Percentiles rank a stretch among this genome's conserved stretches.
Evolutionary conservation across 1,139 yeast genomes (phyloP).

Genomic region (Diutina sp.): DNA sequence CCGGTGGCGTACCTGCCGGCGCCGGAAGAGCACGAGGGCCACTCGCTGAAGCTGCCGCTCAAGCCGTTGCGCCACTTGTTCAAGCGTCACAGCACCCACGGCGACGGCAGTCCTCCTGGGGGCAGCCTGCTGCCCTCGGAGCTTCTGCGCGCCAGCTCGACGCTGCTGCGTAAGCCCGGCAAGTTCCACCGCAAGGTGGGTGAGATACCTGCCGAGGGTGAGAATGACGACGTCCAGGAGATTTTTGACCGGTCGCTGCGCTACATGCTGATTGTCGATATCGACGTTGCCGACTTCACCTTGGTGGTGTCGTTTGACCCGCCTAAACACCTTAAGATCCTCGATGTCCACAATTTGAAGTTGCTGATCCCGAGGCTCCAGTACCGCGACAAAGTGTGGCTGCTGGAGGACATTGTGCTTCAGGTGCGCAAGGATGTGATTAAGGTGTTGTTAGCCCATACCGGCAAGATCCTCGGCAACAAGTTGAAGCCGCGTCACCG

Average conservation of each 20-base stretch:
- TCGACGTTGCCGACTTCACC: conserved; percentile 39
- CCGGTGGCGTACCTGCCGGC: not conserved
- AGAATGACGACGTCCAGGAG: conserved; percentile 26
- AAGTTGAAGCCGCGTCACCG: conserved; percentile 40
- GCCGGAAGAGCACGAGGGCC: not conserved
- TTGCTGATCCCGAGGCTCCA: conserved; percentile 53
- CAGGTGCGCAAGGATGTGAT: conserved; percentile 58
- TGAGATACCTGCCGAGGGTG: not conserved
- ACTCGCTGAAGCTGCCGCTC: not conserved
- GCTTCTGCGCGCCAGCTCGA: not conserved
- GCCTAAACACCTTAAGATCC: conserved; percentile 46
- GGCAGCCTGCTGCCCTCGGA: not conserved
- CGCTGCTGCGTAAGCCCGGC: not conserved
- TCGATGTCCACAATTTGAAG: conserved; percentile 61
- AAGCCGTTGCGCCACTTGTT: not conserved
- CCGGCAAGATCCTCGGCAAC: conserved; percentile 73
- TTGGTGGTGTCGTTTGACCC: conserved; percentile 70
- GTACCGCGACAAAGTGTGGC: conserved; percentile 64
- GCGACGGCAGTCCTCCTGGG: not conserved
- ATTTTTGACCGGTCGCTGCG: conserved; percentile 59
- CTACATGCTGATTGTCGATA: conserved; percentile 49
- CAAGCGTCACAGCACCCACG: not conserved
- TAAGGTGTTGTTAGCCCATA: conserved; percentile 54
- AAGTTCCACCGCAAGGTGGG: not conserved
- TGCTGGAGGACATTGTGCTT: conserved; percentile 57